Evolutionary conservation across 805 yeast species (phyloP), one percentile per base, ranked within the genome.

Genomic region (Saccharomyces cerevisiae): DNA sequence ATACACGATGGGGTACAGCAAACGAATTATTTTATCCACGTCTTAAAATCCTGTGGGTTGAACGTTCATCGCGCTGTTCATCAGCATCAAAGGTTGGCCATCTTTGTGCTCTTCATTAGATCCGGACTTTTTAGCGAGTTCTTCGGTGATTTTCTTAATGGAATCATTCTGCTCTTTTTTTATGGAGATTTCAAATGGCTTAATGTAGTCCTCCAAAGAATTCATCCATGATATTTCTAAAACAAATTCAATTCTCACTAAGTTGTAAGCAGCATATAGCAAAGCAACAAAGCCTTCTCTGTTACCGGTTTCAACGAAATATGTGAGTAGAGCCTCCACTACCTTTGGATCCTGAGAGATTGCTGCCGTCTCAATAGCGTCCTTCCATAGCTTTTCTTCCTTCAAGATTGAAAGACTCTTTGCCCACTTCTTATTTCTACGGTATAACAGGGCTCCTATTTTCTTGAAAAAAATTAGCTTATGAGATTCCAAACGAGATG

Each of bases 261-360:
- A 76, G 51, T 85, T 87, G 71, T 94, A 94, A 65, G 95, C 88
- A 5, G 89, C 76, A 74, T 85, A 94, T 66, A 94, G 78, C 57
- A 91, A 81, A 5, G 96, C 97, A 64, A 90, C 86, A 68, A 89
- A 87, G 65, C 96, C 88, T 76, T 94, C 99, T 72, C 85, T 89
- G 75, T 94, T 94, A 62, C 96, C 98, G 43, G 96, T 89, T 64
- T 92, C 97, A 56, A 94, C 97, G 71, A 94, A 94, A 75, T 92
- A 94, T 52, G 85, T 80, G 70, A 94, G 76, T 59, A 89, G 76
- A 56, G 94, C 98, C 70, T 89, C 92, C 36, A 96, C 91, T 66
- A 92, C 85, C 69, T 87, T 90, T 10, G 81, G 66, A 60, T 85
- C 84, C 58, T 81, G 81, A 21, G 97, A 90, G 55, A 83, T 74